These are phyloP conservation scores for Hyphopichia khmerensis DNA, from an alignment of 1,139 yeast species.

Conservation along the genomic window DNA sequence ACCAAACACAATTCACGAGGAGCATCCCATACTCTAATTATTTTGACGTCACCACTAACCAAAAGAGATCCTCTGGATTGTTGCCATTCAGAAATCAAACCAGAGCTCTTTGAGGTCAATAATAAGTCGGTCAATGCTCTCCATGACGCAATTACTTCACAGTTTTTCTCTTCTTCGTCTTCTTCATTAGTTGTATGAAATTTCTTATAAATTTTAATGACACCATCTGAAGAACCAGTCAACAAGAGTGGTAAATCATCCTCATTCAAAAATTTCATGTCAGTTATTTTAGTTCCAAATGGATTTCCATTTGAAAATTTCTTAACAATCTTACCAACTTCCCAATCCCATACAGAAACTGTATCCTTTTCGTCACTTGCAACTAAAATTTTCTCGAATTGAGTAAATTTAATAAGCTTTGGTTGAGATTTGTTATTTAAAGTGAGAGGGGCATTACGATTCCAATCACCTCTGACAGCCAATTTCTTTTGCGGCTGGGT, in stretches of 20 bases:
- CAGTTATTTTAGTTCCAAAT: slow-evolving; percentile 84
- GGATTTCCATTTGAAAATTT: slow-evolving; percentile 85
- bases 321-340: slow-evolving; percentile 51
- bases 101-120: slow-evolving; percentile 78
- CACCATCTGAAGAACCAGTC: slow-evolving; percentile 93
- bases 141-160: slow-evolving; percentile 84
- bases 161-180: slow-evolving; percentile 25
- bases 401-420: slow-evolving; percentile 74
- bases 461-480: slow-evolving; percentile 88
- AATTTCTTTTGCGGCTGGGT: slow-evolving; percentile 88
- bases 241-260: slow-evolving; percentile 84
- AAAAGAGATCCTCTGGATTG: slow-evolving; percentile 89
- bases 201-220: slow-evolving; percentile 78
- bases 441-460: slow-evolving; percentile 50
- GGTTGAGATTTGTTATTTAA: slow-evolving; percentile 81
- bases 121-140: slow-evolving; percentile 85
- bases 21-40: slow-evolving; percentile 94
- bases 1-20: slow-evolving; percentile 84
- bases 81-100: slow-evolving; percentile 93
- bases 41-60: slow-evolving; percentile 94
- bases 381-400: slow-evolving; percentile 82
- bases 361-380: slow-evolving; percentile 85
- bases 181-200: slow-evolving; percentile 53
- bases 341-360: slow-evolving; percentile 91
- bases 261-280: slow-evolving; percentile 81